Evolutionary conservation across 148 eudicot species (phyloP).

Genomic region (Camellia japonica): DNA sequence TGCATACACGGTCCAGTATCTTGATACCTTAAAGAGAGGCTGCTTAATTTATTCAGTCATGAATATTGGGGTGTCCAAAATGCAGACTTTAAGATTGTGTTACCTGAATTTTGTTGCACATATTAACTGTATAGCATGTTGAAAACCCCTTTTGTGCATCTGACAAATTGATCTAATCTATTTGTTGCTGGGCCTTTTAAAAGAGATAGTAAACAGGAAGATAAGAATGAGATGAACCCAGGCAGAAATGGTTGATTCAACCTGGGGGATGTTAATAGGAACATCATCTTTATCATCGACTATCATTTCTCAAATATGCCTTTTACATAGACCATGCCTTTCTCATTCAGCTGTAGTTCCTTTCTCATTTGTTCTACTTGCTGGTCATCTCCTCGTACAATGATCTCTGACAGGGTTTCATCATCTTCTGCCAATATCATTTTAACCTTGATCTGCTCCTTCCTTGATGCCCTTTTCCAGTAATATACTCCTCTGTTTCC

Average conservation of each 20-base stretch:
- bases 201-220: not conserved
- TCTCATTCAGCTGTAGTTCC: constrained; percentile 77
- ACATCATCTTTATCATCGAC: no score
- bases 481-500: constrained; percentile 74
- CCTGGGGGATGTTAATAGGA: not conserved
- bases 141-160: not conserved
- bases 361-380: constrained; percentile 84
- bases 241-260: not conserved
- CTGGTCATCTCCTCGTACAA: constrained; percentile 89
- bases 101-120: not conserved
- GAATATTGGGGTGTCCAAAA: not conserved
- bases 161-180: not conserved
- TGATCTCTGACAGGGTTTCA: constrained; percentile 60
- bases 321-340: constrained; percentile 97
- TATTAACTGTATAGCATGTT: not conserved
- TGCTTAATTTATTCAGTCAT: not conserved
- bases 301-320: constrained; percentile 69
- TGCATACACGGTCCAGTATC: not conserved
- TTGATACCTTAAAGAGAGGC: not conserved
- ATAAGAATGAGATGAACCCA: not conserved
- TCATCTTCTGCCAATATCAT: constrained; percentile 86
- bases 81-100: not conserved
- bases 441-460: constrained; percentile 89
- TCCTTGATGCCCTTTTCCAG: constrained; percentile 82
- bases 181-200: not conserved